These are phyloP conservation scores for Aspergillus nomiae DNA, from an alignment of 2,329 filamentous ascomycete species.

Conservation along the genomic window DNA sequence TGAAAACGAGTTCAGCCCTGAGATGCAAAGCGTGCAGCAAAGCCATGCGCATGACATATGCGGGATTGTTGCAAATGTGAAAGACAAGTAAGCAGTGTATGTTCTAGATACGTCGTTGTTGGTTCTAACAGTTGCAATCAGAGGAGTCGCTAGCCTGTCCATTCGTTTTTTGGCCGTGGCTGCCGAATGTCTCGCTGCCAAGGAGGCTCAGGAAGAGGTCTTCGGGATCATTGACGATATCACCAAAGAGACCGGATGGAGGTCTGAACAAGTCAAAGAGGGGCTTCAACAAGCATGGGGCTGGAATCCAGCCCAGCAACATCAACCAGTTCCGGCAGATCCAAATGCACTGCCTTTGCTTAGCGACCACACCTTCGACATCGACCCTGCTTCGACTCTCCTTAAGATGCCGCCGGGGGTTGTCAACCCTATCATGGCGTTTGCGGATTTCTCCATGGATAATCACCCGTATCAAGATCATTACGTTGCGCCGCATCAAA, in stretches of 20 bases:
- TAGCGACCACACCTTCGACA: constrained; percentile 15
- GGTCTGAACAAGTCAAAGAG: constrained; percentile 68
- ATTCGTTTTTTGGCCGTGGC: constrained; percentile 78
- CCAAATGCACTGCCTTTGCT: constrained; percentile 18
- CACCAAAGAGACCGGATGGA: constrained; percentile 75
- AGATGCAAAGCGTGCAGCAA: constrained; percentile 70
- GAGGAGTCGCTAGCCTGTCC: constrained; percentile 75
- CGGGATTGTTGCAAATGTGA: constrained; percentile 82
- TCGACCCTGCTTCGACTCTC: constrained; percentile 28
- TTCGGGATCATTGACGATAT: constrained; percentile 75
- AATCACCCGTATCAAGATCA: constrained; percentile 80
- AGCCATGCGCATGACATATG: constrained; percentile 83
- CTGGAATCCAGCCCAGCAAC: constrained; percentile 56
- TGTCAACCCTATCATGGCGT: constrained; percentile 70
- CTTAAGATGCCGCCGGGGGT: constrained; percentile 49
- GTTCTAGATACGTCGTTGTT: background rate
- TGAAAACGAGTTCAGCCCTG: constrained; percentile 58
- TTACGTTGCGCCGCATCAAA: constrained; percentile 67
- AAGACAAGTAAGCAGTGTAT: constrained; percentile 62
- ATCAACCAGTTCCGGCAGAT: constrained; percentile 22
- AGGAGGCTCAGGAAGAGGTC: constrained; percentile 77
- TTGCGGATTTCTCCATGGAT: constrained; percentile 74
- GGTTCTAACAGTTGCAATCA: constrained; percentile 21
- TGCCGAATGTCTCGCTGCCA: constrained; percentile 68
- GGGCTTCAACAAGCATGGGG: constrained; percentile 78